Base-by-base conservation (phyloP, 1,284 basidiomycete species). In the Malassezia globosa region DNA sequence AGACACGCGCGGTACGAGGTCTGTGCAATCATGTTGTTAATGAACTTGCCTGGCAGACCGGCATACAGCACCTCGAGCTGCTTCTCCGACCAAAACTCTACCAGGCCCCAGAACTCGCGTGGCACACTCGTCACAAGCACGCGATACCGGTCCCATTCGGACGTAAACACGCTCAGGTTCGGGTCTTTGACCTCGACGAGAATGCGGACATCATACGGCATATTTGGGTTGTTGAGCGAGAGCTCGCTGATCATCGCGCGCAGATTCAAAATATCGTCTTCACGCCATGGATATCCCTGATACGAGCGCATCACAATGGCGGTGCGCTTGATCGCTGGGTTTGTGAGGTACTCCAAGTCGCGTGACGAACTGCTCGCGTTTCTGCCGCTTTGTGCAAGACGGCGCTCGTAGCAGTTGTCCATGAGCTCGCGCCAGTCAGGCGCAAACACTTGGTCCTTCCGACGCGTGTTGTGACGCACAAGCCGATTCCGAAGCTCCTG, bases 31-130 rank as follows among this genome's bases (percentile, higher is more conserved):
- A 71, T 71, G 34, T 63, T 54, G 59, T 71, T 71, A 49, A 68
- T 60, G 55, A 69, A 71, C 54, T 61, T 63, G 29, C 68, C 68
- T 3, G 63, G 61, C 14, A 71, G 55, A 2, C 68, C 68, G 5
- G 68, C 66, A 49, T 71, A 71, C 37, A 71, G 61, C 24, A 67
- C 68, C 44, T 67, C 66, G 57, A 71, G 63, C 58, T 71, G 63
- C 44, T 63, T 60, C 43, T 69, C 65, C 22, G 62, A 68, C 68
- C 68, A 71, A 13, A 71, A 62, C 55, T 71, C 68, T 21, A 71
- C 68, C 36, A 71, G 48, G 26, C 68, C 68, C 68, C 68, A 71
- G 49, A 71, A 71, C 49, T 71, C 68, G 49, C 68, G 61, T 16
- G 68, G 68, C 1, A 71, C 68, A 33, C 61, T 64, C 18, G 55